Evolutionary conservation across 2,329 filamentous ascomycete species (phyloP), one percentile per base, ranked within the genome.

Genomic region (Waltergamsia citrina): DNA sequence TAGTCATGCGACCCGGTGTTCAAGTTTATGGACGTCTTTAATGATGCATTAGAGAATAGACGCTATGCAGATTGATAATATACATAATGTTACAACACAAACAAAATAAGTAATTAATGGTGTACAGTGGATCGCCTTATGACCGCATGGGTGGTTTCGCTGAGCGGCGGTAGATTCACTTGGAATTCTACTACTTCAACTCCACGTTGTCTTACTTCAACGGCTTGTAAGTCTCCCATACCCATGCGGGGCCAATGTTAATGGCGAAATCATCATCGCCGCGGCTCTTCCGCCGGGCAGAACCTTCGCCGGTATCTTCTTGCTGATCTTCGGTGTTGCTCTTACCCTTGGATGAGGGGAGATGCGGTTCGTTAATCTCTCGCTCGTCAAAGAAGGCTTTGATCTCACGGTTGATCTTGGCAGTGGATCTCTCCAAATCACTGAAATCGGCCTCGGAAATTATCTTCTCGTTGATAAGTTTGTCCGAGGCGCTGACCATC

Each of bases 401-500:
- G 28, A 61, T 57, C 36, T 57, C 50, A 26, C 55, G 51, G 43
- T 60, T 62, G 36, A 62, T 55, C 30, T 52, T 51, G 15, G 53
- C 54, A 17, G 53, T 51, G 6, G 52, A 36, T 24, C 41, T 40
- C 11, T 49, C 53, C 26, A 68, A 41, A 30, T 52, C 41, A 17
- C 49, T 43, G 19, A 59, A 41, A 18, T 60, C 48, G 7, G 48
- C 41, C 4, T 50, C 50, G 14, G 54, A 47, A 2, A 63, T 49
- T 54, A 67, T 56, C 25, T 45, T 36, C 38, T 69, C 60, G 17
- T 56, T 47, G 33, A 59, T 40, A 22, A 69, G 52, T 46, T 60
- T 62, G 51, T 65, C 65, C 23, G 58, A 58, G 12, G 61, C 57
- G 19, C 57, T 52, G 39, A 65, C 59, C 61, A 70, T 66, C 35